Evolutionary conservation across 495 filamentous ascomycete genomes (phyloP).

Genomic region (Penicillium turbatum): DNA sequence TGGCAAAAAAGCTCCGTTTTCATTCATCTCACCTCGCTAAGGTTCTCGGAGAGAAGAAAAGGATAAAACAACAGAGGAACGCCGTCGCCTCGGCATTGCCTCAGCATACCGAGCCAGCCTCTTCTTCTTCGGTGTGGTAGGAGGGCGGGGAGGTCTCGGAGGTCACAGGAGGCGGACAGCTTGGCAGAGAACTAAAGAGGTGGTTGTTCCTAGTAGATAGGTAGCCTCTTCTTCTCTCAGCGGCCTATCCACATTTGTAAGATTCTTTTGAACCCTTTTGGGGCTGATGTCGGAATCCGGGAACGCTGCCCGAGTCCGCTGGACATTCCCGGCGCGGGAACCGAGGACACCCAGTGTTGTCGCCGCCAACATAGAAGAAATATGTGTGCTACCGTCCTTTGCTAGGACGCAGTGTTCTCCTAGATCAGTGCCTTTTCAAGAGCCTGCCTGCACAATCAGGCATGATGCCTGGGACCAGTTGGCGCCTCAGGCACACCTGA

Average conservation of each 20-base stretch:
- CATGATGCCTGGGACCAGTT: too few species aligned
- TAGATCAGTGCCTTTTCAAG: too few species aligned
- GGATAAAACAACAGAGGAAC: conserved; percentile 3
- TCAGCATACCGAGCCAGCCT: neutral
- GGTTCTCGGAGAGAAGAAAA: conserved; percentile 5
- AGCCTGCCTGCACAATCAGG: too few species aligned
- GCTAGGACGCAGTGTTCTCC: too few species aligned
- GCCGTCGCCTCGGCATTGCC: neutral
- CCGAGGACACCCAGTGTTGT: neutral
- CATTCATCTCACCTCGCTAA: conserved; percentile 9
- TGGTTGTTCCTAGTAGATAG: too few species aligned
- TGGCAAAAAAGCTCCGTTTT: conserved; percentile 1
- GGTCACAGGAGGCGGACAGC: neutral
- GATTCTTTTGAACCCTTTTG: neutral
- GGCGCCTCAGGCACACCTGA: too few species aligned
- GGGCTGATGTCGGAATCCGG: neutral
- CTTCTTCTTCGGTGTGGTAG: neutral
- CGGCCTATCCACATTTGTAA: too few species aligned
- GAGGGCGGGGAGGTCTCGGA: neutral
- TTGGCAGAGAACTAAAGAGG: too few species aligned
- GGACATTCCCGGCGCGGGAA: neutral
- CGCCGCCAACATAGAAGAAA: neutral
- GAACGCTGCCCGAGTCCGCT: neutral
- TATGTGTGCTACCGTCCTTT: neutral
- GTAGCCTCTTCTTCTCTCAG: too few species aligned